These are phyloP conservation scores for Geranomyces michiganensis DNA, from an alignment of 192 early-diverging fungal genomes.

Conservation along the genomic window DNA sequence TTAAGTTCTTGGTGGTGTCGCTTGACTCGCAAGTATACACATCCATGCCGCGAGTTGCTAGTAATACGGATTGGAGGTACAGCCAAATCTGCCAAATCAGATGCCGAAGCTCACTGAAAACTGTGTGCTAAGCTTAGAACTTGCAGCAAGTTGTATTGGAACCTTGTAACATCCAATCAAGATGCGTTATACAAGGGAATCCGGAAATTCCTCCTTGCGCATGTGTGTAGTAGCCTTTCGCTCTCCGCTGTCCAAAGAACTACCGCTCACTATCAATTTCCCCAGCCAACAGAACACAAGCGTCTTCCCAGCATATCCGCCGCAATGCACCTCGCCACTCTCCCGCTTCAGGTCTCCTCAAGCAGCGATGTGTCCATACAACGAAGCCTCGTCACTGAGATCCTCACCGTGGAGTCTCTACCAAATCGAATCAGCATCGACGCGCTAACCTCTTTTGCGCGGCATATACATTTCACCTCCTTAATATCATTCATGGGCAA, in stretches of 20 bases:
- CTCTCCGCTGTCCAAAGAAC: neutral
- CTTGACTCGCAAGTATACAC: constrained; percentile 37
- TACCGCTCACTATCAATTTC: neutral
- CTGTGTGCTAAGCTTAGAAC: neutral
- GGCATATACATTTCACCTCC: constrained; percentile 43
- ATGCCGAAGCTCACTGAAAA: neutral
- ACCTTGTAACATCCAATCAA: neutral
- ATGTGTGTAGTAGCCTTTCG: constrained; percentile 1
- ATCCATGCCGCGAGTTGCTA: neutral
- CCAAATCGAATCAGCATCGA: constrained; percentile 50
- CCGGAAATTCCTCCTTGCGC: constrained; percentile 9
- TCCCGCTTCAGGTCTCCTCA: neutral
- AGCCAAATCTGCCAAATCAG: neutral
- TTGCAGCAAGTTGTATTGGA: neutral
- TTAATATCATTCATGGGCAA: constrained; percentile 28
- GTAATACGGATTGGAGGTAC: neutral
- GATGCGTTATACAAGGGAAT: constrained; percentile 30
- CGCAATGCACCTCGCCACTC: constrained; percentile 6
- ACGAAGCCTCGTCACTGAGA: constrained; percentile 44
- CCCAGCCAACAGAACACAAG: neutral
- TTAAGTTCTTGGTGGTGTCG: constrained; percentile 21
- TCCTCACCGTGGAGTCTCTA: constrained; percentile 56
- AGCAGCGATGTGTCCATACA: neutral
- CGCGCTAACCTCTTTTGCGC: constrained; percentile 38
- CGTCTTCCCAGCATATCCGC: constrained; percentile 9